A percentile compares a stretch with the other conserved stretches of the same genome.
phyloP scores from a whole-genome alignment of 768 basidiomycete genomes.

The Kwoniella dejecticola region DNA sequence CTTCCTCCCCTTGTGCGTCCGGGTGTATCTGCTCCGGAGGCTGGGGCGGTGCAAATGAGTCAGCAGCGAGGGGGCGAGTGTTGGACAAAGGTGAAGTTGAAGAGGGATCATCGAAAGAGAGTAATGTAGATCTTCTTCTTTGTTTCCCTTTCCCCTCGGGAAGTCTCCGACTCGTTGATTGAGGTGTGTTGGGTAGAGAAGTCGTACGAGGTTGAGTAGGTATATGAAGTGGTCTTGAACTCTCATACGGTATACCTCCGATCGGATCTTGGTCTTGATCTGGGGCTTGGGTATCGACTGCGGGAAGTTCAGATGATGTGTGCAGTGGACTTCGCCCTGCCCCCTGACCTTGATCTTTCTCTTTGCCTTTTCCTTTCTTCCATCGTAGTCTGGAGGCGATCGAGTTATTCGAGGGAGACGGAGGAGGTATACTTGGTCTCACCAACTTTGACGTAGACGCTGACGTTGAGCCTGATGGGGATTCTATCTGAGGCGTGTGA shows the following conservation, averaged over 20 bases:
- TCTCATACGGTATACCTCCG: slow-evolving; percentile 7
- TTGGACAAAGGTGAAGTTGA: slow-evolving; percentile 5
- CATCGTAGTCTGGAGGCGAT: slow-evolving; percentile 5
- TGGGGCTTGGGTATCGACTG: background rate
- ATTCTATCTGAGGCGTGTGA: background rate
- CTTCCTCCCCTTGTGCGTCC: background rate
- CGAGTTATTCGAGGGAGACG: slow-evolving; percentile 12
- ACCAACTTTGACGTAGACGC: slow-evolving; percentile 1
- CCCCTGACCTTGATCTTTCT: background rate
- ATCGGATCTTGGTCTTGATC: background rate
- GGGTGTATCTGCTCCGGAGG: background rate
- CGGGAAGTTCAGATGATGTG: too few species aligned
- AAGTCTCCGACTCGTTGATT: background rate
- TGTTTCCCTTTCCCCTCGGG: background rate
- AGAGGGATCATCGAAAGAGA: slow-evolving; percentile 1
- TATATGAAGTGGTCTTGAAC: background rate
- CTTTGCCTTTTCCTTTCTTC: slow-evolving; percentile 14
- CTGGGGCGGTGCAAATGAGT: background rate
- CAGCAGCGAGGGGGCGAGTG: background rate
- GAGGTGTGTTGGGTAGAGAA: slow-evolving; percentile 13
- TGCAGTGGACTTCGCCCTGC: too few species aligned
- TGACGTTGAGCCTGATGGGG: background rate
- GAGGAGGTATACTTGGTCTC: slow-evolving; percentile 17
- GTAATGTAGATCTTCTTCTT: slow-evolving; percentile 8
- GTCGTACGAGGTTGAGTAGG: background rate